Conservation (phyloP, 2,329 filamentous ascomycete species). For the Aureobasidium leucospermi region DNA sequence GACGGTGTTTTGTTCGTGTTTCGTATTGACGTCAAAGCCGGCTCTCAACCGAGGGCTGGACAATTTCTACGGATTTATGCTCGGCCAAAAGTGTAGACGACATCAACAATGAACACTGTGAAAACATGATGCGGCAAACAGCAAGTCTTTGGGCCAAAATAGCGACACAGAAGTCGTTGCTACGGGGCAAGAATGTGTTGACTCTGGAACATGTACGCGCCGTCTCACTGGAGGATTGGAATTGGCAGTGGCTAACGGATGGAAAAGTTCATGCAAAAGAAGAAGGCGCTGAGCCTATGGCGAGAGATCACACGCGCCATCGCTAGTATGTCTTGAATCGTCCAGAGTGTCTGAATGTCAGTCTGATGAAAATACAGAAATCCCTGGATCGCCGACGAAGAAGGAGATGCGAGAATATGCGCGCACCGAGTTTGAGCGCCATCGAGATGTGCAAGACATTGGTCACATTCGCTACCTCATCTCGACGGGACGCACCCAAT, state of each 20-base stretch:
- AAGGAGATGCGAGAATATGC: slow-evolving; percentile 43
- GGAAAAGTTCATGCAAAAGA: slow-evolving; percentile 42
- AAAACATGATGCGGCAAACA: slow-evolving; percentile 5
- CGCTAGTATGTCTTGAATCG: slow-evolving; percentile 21
- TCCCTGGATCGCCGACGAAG: slow-evolving; percentile 29
- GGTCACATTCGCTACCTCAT: slow-evolving; percentile 43
- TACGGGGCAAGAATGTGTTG: slow-evolving; percentile 25
- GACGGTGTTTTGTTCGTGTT: slow-evolving; percentile 8
- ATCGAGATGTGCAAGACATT: slow-evolving; percentile 39
- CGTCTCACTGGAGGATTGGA: background rate
- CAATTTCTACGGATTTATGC: background rate
- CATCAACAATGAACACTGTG: background rate
- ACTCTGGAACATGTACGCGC: slow-evolving; percentile 29
- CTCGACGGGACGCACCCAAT: slow-evolving; percentile 44
- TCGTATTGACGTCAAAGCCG: background rate
- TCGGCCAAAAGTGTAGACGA: slow-evolving; percentile 14
- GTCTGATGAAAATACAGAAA: slow-evolving; percentile 20
- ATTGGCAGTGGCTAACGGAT: background rate
- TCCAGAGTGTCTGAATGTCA: background rate
- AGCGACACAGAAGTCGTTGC: slow-evolving; percentile 20
- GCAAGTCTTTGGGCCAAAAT: slow-evolving; percentile 24
- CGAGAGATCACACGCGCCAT: slow-evolving; percentile 40
- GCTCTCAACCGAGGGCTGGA: background rate
- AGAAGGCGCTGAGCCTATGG: slow-evolving; percentile 41
- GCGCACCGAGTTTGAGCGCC: slow-evolving; percentile 41